A percentile compares a stretch with the other conserved stretches of the same genome.
These are phyloP conservation scores for Ligustrum vulgare DNA, from an alignment of 257 asterid genomes.

Conservation along the genomic window DNA sequence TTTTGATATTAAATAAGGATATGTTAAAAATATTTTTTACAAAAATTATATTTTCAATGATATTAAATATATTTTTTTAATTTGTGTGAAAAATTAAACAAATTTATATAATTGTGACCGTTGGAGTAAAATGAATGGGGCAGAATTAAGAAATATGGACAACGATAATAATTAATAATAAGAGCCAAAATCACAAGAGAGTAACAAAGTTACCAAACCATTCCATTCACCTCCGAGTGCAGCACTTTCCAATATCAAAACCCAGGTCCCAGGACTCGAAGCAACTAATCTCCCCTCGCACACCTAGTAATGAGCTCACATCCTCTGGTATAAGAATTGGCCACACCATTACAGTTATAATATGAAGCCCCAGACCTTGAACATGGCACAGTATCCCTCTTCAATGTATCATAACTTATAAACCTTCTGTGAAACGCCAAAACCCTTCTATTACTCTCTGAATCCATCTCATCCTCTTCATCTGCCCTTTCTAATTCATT, in stretches of 20 bases:
- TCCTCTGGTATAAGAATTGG: constrained; percentile 66
- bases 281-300: constrained; percentile 47
- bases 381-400: constrained; percentile 78
- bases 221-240: neutral
- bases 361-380: constrained; percentile 78
- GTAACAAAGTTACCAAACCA: neutral
- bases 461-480: constrained; percentile 44
- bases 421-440: constrained; percentile 54
- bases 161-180: no score
- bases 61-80: no score
- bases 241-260: neutral
- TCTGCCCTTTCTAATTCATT: constrained; percentile 27
- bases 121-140: no score
- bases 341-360: constrained; percentile 62
- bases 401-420: constrained; percentile 70
- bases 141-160: no score
- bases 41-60: no score
- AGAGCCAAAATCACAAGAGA: neutral
- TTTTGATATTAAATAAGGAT: no score
- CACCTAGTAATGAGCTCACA: constrained; percentile 86
- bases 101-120: no score
- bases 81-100: no score
- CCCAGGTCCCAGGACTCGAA: constrained; percentile 12
- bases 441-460: constrained; percentile 58
- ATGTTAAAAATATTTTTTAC: no score